A percentile compares a stretch with the other conserved stretches of the same genome.
phyloP scores from a whole-genome alignment of 768 basidiomycete genomes.

The Tremella mesenterica region DNA sequence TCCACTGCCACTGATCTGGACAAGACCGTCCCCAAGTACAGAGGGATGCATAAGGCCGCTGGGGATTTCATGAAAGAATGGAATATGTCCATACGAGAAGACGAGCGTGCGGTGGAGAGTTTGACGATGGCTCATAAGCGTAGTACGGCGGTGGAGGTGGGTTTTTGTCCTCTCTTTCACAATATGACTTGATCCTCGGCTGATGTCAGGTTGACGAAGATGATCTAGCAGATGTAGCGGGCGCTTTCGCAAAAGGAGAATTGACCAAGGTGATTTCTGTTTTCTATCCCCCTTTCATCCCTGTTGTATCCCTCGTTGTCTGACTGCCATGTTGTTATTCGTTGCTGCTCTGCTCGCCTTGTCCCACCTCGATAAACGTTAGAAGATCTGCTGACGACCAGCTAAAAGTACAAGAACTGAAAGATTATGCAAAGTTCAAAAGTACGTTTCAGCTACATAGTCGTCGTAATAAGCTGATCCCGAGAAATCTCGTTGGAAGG shows the following conservation, averaged over 20 bases:
- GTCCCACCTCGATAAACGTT: too few species aligned
- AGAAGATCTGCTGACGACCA: slow-evolving; percentile 4
- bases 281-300: too few species aligned
- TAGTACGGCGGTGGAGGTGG: neutral
- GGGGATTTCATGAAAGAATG: slow-evolving; percentile 62
- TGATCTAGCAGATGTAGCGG: slow-evolving; percentile 66
- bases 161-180: neutral
- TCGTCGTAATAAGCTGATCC: neutral
- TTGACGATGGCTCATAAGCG: slow-evolving; percentile 27
- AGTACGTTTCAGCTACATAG: slow-evolving; percentile 13
- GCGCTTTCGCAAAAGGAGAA: slow-evolving; percentile 54
- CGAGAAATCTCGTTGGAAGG: slow-evolving; percentile 26
- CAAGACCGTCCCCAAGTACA: slow-evolving; percentile 65
- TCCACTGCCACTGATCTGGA: slow-evolving; percentile 55
- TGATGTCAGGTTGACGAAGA: slow-evolving; percentile 50
- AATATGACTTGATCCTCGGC: neutral
- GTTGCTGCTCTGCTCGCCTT: too few species aligned
- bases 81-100: slow-evolving; percentile 61
- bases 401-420: slow-evolving; percentile 34
- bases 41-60: slow-evolving; percentile 63
- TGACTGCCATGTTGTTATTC: too few species aligned
- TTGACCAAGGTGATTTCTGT: slow-evolving; percentile 55
- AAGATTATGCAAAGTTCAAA: slow-evolving; percentile 27
- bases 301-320: too few species aligned
- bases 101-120: slow-evolving; percentile 54